Conservation (phyloP, 78 protist species). For the Polysphondylium violaceum region DNA sequence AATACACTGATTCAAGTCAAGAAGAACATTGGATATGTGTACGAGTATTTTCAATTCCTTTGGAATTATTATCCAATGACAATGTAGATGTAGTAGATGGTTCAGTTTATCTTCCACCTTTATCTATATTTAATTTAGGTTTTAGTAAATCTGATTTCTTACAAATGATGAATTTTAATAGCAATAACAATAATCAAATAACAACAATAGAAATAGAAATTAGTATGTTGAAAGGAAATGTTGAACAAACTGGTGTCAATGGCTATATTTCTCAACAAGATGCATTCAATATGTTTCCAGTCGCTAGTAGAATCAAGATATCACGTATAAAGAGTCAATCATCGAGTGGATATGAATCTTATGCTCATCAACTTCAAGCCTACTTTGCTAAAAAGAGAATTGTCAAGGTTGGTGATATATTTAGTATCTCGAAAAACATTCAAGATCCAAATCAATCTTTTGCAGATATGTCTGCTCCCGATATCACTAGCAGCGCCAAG, state of each 20-base stretch:
- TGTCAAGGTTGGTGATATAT: conserved; percentile 46
- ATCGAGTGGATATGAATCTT: conserved; percentile 60
- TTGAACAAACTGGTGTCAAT: not conserved
- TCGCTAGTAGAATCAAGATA: conserved; percentile 49
- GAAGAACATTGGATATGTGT: not conserved
- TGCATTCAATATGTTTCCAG: conserved; percentile 17
- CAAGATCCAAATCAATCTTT: no score
- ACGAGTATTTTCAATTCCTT: conserved; percentile 26
- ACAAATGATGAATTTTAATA: no score
- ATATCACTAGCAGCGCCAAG: not conserved
- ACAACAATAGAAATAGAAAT: not conserved
- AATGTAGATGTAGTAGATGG: conserved; percentile 10
- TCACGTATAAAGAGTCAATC: conserved; percentile 31
- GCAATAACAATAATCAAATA: not conserved
- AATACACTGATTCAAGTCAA: not conserved
- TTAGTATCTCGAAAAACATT: conserved; percentile 1
- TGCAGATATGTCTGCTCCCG: no score
- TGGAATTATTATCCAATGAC: no score
- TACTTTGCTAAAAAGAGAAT: conserved; percentile 37
- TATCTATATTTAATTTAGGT: conserved; percentile 40
- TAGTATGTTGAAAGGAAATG: not conserved
- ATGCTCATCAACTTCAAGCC: conserved; percentile 9
- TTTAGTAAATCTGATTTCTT: not conserved
- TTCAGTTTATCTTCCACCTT: conserved; percentile 37
- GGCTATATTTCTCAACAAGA: not conserved